These are phyloP conservation scores for Glycyrrhiza uralensis DNA, from an alignment of 306 rosid species.

Conservation along the genomic window DNA sequence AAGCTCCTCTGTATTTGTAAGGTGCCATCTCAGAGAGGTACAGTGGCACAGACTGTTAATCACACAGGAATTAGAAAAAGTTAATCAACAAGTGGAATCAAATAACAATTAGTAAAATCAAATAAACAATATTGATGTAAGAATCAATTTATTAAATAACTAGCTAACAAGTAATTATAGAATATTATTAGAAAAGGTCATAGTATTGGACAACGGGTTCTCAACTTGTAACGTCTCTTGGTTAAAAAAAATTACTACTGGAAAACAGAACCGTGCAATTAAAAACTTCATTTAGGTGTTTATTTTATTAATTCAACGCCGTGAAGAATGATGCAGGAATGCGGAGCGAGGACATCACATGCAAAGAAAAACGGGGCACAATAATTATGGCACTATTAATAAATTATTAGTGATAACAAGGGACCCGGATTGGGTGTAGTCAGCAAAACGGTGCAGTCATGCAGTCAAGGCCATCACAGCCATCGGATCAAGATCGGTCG, in stretches of 20 bases:
- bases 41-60: conserved; percentile 77
- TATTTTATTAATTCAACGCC: background rate
- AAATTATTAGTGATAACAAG: background rate
- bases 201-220: background rate
- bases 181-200: background rate
- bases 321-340: conserved; percentile 19
- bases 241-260: background rate
- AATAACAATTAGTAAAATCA: background rate
- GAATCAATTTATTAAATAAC: background rate
- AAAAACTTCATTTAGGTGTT: background rate
- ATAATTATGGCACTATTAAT: conserved; percentile 18
- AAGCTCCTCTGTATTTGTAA: conserved; percentile 73
- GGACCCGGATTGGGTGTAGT: no score
- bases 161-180: background rate
- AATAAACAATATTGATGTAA: background rate
- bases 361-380: conserved; percentile 35
- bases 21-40: conserved; percentile 98
- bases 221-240: background rate
- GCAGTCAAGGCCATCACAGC: no score
- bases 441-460: no score
- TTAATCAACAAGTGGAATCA: background rate
- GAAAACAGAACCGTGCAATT: background rate
- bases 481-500: no score
- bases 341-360: conserved; percentile 4
- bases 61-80: background rate